Base-by-base conservation (phyloP, 1,139 yeast species). In the Candida labiduridarum region DNA sequence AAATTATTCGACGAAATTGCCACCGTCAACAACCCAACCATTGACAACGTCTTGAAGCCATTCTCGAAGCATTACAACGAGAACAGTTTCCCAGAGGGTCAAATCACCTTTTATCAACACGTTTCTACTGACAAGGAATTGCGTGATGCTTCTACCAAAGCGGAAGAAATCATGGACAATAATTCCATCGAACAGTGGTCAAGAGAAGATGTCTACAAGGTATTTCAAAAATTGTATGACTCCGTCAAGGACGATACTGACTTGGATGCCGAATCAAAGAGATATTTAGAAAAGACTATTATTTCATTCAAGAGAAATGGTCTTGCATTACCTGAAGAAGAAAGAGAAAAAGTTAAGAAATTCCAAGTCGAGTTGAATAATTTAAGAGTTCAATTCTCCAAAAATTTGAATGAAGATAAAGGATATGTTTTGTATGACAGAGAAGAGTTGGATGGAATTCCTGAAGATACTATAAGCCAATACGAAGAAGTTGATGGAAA, bases 371-470 rank as follows among this genome's bases (percentile, higher is more conserved):
- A 80, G 61, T 71, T 89, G 48, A 78, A 87, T n/a, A 74, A 72
- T 44, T 69, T 86, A 55, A 68, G 82, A 9, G 72, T 85, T 43
- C 74, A 81, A 58, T 89, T 82, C 63, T 68, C 82, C 41, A 84
- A 83, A 59, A 86, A 86, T 60, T 68, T 84, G 54, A 89, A 88
- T 53, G 95, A 87, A 63, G 91, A 88, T 60, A 79, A 79, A 22
- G 91, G 83, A 12, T 81, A 61, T 58, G 59, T 86, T 29, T 58
- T 76, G 30, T 87, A 87, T 64, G 76, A 89, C 33, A 66, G 66
- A 49, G 85, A 85, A 51, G 87, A 89, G 63, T 74, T 89, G 43
- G 82, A 75, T 6, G 96, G 96, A 36, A 86, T 89, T 40, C 92
- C 96, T 4, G 76, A 78, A 41, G 82, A 82, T 53, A 80, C 82